These are phyloP conservation scores for Colletotrichum musicola DNA, from an alignment of 2,329 filamentous ascomycete genomes.

Conservation along the genomic window DNA sequence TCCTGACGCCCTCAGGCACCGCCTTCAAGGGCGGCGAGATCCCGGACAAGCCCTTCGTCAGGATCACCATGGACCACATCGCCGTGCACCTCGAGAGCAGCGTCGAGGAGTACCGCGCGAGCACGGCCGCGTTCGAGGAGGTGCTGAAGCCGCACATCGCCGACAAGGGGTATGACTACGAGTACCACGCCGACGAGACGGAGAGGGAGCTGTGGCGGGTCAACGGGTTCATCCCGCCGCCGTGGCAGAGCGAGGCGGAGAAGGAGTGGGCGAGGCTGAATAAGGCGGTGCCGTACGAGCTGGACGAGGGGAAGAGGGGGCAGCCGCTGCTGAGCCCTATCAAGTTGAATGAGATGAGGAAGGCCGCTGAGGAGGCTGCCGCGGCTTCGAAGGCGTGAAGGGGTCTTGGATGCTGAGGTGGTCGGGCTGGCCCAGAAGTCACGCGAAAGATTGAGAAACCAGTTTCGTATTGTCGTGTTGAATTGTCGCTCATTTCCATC, in stretches of 20 bases:
- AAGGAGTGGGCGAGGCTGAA: conserved; percentile 44
- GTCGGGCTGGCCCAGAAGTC: too few relatives aligned
- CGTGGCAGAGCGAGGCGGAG: conserved; percentile 50
- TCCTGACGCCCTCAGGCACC: conserved; percentile 43
- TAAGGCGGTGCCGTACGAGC: not conserved
- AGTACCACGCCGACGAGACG: conserved; percentile 57
- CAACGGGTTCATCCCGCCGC: conserved; percentile 54
- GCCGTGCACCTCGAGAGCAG: conserved; percentile 45
- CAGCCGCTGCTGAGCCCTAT: not conserved
- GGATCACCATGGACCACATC: conserved; percentile 47
- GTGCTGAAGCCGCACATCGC: conserved; percentile 53
- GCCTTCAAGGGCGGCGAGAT: conserved; percentile 42
- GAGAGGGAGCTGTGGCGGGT: conserved; percentile 58
- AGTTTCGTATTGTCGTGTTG: too few relatives aligned
- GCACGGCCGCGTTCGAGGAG: conserved; percentile 43
- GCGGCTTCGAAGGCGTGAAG: too few relatives aligned
- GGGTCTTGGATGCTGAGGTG: too few relatives aligned
- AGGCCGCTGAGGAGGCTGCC: too few relatives aligned
- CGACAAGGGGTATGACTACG: conserved; percentile 58
- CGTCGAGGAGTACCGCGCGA: conserved; percentile 31
- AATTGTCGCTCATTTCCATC: too few relatives aligned
- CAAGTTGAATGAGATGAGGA: not conserved
- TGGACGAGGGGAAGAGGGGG: not conserved
- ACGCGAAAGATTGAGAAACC: too few relatives aligned
- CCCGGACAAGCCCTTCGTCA: conserved; percentile 48